These are phyloP conservation scores for Aschersonia sp. DNA, from an alignment of 2,329 filamentous ascomycete genomes.

Conservation along the genomic window DNA sequence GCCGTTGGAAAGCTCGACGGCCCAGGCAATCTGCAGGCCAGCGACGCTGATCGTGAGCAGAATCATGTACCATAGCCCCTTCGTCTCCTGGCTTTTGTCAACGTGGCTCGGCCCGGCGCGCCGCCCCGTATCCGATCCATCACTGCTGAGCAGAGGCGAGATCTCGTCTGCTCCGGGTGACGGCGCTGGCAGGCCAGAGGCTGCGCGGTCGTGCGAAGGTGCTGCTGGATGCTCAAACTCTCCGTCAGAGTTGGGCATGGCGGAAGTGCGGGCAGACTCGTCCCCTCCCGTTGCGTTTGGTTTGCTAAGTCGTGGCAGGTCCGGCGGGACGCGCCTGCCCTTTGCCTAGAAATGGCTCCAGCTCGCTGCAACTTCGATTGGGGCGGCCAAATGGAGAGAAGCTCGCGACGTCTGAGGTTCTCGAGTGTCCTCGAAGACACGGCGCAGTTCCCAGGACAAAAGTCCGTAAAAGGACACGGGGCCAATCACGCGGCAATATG, in stretches of 20 bases:
- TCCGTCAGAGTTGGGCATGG: too few relatives aligned
- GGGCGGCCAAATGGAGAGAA: background rate
- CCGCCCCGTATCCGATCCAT: conserved; percentile 1
- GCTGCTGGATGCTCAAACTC: too few relatives aligned
- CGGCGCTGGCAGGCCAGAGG: too few relatives aligned
- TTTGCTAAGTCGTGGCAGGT: too few relatives aligned
- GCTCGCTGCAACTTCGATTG: background rate
- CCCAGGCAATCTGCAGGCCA: conserved; percentile 89
- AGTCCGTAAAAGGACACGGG: background rate
- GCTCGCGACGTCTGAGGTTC: background rate
- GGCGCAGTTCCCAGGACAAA: background rate
- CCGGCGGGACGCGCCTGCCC: background rate
- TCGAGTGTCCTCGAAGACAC: background rate
- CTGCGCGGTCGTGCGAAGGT: too few relatives aligned
- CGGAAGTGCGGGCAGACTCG: too few relatives aligned
- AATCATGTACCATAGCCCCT: conserved; percentile 74
- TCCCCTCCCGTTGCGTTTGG: too few relatives aligned
- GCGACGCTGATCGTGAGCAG: conserved; percentile 76
- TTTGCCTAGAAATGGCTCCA: too few relatives aligned
- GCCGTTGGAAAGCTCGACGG: conserved; percentile 84
- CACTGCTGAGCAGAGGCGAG: conserved; percentile 14
- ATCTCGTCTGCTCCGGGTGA: conserved; percentile 11
- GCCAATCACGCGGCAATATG: background rate
- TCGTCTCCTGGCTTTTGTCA: conserved; percentile 42
- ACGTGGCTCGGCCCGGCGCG: background rate